Conservation (phyloP, 768 basidiomycete species). For the Sarcodon sp. region DNA sequence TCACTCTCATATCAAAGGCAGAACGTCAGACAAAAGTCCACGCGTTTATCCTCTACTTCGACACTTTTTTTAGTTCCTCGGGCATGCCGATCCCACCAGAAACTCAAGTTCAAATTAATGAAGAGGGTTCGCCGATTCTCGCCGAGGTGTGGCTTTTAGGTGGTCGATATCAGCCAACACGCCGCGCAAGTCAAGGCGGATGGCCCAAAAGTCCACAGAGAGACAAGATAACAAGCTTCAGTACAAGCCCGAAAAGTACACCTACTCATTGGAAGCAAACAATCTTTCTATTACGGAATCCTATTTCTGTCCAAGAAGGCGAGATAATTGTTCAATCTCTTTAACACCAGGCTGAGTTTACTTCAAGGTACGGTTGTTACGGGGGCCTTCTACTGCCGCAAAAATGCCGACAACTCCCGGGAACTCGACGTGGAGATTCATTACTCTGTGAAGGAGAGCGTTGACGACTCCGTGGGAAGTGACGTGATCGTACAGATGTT, state of each 20-base stretch:
- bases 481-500: conserved; percentile 65
- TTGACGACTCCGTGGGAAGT: conserved; percentile 14
- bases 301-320: conserved; percentile 70
- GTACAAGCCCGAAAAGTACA: conserved; percentile 77
- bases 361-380: conserved; percentile 52
- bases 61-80: conserved; percentile 74
- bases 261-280: conserved; percentile 98
- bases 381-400: conserved; percentile 77
- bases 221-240: conserved; percentile 56
- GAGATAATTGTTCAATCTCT: conserved; percentile 9
- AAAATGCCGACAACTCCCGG: conserved; percentile 68
- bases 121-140: conserved; percentile 45
- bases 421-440: conserved; percentile 91
- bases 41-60: conserved; percentile 86
- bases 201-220: conserved; percentile 28
- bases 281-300: conserved; percentile 71
- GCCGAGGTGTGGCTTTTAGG: conserved; percentile 77
- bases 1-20: conserved; percentile 57
- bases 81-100: conserved; percentile 39
- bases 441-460: conserved; percentile 36
- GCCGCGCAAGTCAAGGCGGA: conserved; percentile 44
- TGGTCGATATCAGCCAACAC: conserved; percentile 43
- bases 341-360: not conserved
- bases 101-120: conserved; percentile 40
- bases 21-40: conserved; percentile 52